These are phyloP conservation scores for Arctium minus DNA, from an alignment of 129 eudicot species.

Conservation along the genomic window DNA sequence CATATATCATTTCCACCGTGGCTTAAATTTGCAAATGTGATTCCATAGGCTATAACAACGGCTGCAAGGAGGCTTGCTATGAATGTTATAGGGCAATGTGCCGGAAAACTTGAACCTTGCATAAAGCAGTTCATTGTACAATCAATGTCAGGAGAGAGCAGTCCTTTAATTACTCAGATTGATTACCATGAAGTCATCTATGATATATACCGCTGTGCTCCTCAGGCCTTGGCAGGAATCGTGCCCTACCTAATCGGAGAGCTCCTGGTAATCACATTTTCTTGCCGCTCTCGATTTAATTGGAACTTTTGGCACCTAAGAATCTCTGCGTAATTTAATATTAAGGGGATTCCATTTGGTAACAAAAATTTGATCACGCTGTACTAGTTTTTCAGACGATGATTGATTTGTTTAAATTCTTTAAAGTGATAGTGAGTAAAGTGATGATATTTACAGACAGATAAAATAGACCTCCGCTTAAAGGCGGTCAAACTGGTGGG, in stretches of 20 bases:
- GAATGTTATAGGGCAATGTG: conserved; percentile 75
- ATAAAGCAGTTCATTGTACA: conserved; percentile 79
- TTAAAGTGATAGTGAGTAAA: conserved; percentile 12
- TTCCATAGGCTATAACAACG: conserved; percentile 44
- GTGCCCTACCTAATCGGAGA: conserved; percentile 88
- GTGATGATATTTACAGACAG: conserved; percentile 55
- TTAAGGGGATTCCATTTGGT: background rate
- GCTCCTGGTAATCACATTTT: conserved; percentile 62
- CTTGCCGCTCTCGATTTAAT: background rate
- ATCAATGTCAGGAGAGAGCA: conserved; percentile 80
- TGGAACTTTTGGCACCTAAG: background rate
- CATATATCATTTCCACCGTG: background rate
- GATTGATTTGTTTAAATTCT: background rate
- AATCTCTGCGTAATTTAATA: background rate
- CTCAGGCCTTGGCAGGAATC: conserved; percentile 76
- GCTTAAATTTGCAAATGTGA: conserved; percentile 20
- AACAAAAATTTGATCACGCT: background rate
- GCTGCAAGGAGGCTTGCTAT: conserved; percentile 93
- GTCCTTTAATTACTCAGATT: conserved; percentile 40
- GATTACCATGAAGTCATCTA: conserved; percentile 81
- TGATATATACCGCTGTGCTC: conserved; percentile 82
- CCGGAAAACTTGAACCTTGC: conserved; percentile 83
- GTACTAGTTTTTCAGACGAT: background rate
- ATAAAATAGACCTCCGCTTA: conserved; percentile 66
- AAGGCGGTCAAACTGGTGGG: conserved; percentile 85